phyloP scores from a whole-genome alignment of 441 rosid genomes.

The Omphalea diandra region DNA sequence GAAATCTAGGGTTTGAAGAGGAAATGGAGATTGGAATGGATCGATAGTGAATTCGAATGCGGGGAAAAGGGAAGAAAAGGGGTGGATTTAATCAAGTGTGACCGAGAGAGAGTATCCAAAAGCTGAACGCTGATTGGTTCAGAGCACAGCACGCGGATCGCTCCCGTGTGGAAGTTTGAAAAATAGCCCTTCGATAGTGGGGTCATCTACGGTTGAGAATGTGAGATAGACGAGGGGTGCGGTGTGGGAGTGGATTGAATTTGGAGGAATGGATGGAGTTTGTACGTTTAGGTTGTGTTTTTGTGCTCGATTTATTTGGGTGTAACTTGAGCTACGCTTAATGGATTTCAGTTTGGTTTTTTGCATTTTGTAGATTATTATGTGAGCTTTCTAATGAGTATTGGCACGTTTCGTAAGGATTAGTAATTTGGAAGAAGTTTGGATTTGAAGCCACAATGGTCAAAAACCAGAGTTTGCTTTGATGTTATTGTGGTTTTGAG shows the following conservation, averaged over 20 bases:
- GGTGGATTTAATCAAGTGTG: constrained; percentile 48
- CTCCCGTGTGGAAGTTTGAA: constrained; percentile 43
- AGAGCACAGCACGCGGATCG: constrained; percentile 52
- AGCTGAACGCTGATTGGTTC: constrained; percentile 55
- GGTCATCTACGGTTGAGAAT: constrained; percentile 44
- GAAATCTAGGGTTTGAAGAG: not conserved
- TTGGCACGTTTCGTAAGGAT: not conserved
- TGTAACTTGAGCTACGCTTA: constrained; percentile 28
- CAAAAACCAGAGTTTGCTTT: constrained; percentile 31
- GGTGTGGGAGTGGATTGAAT: constrained; percentile 25
- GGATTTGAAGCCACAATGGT: constrained; percentile 44
- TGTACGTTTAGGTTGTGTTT: constrained; percentile 65
- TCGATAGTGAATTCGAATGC: constrained; percentile 4
- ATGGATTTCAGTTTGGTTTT: constrained; percentile 33
- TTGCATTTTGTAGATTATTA: constrained; percentile 31
- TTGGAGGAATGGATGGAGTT: constrained; percentile 20
- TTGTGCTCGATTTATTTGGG: constrained; percentile 35
- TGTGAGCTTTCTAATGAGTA: constrained; percentile 52
- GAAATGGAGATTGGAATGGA: constrained; percentile 10
- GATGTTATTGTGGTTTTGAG: constrained; percentile 30
- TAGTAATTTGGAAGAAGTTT: constrained; percentile 22
- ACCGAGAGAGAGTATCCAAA: constrained; percentile 35
- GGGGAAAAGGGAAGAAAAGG: constrained; percentile 25
- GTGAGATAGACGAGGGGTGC: constrained; percentile 13
- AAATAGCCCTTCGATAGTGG: constrained; percentile 52